These are phyloP conservation scores for Kalmanozyma brasiliensis DNA, from an alignment of 1,284 basidiomycete species.

Conservation along the genomic window DNA sequence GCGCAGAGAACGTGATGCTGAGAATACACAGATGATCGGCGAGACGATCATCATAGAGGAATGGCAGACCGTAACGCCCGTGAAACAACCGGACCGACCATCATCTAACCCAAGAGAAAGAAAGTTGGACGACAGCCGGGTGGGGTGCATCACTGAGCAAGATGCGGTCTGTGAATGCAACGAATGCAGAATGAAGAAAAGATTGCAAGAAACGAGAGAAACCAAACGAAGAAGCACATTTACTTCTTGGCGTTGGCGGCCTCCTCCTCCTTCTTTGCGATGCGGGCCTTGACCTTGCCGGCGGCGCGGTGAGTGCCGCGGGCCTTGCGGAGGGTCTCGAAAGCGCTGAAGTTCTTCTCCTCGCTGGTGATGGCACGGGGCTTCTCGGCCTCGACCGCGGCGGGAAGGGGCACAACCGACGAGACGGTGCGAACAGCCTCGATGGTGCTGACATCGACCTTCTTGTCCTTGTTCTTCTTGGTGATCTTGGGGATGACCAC, in stretches of 20 bases:
- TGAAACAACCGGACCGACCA: background rate
- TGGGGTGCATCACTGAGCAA: background rate
- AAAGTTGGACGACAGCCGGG: conserved; percentile 8
- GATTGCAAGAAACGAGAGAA: conserved; percentile 2
- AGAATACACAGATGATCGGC: conserved; percentile 28
- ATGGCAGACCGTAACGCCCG: conserved; percentile 11
- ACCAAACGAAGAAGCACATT: conserved; percentile 52
- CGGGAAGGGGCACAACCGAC: conserved; percentile 72
- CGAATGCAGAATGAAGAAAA: conserved; percentile 4
- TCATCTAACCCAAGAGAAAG: conserved; percentile 12
- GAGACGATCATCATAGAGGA: conserved; percentile 1
- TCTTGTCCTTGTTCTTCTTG: conserved; percentile 90
- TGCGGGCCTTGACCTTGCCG: conserved; percentile 81
- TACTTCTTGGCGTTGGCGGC: conserved; percentile 93
- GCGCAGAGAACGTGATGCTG: conserved; percentile 12
- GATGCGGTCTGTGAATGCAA: background rate
- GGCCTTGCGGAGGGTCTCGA: conserved; percentile 85
- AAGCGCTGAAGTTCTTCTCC: conserved; percentile 85
- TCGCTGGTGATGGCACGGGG: conserved; percentile 93
- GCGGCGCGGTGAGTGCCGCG: conserved; percentile 87
- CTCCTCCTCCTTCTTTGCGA: conserved; percentile 81
- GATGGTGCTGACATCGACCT: conserved; percentile 80
- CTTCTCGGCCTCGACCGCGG: conserved; percentile 77
- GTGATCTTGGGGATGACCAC: conserved; percentile 83
- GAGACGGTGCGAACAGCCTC: conserved; percentile 76